These are phyloP conservation scores for Citrus unshiu DNA, from an alignment of 345 rosid genomes.

Conservation along the genomic window DNA sequence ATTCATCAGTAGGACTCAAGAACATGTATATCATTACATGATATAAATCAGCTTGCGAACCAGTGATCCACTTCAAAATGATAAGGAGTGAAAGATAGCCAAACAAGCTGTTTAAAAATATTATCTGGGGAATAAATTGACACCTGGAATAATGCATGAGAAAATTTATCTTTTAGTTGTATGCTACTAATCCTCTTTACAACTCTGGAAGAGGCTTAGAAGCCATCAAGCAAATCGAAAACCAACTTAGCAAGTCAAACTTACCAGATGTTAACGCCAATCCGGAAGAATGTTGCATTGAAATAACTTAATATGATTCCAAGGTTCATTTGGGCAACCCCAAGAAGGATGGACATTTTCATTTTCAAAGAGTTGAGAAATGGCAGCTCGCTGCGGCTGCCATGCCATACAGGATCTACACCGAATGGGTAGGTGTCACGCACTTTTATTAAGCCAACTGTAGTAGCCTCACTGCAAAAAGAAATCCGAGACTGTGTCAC, in stretches of 20 bases:
- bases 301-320: slow-evolving; percentile 88
- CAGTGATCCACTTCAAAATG: slow-evolving; percentile 86
- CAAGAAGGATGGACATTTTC: slow-evolving; percentile 98
- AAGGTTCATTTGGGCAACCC: slow-evolving; percentile 98
- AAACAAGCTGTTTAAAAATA: slow-evolving; percentile 85
- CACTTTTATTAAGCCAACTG: slow-evolving; percentile 74
- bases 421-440: slow-evolving; percentile 89
- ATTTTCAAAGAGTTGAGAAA: slow-evolving; percentile 94
- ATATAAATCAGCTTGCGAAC: slow-evolving; percentile 92
- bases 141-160: slow-evolving; percentile 58
- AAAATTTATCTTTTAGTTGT: not conserved
- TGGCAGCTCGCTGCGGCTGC: slow-evolving; percentile 85
- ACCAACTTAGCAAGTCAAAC: slow-evolving; percentile 13
- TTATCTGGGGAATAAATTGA: slow-evolving; percentile 90
- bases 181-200: not conserved
- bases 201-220: slow-evolving; percentile 8
- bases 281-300: slow-evolving; percentile 74
- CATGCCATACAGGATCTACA: slow-evolving; percentile 95
- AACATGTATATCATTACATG: slow-evolving; percentile 97
- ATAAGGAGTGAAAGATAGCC: slow-evolving; percentile 86
- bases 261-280: slow-evolving; percentile 68
- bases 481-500: slow-evolving; percentile 10
- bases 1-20: slow-evolving; percentile 84
- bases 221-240: slow-evolving; percentile 8
- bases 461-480: slow-evolving; percentile 71